A percentile compares a stretch with the other conserved stretches of the same genome.
These are phyloP conservation scores for Thalassiosira oceanica DNA, from an alignment of 352 stramenopile genomes.

Conservation along the genomic window DNA sequence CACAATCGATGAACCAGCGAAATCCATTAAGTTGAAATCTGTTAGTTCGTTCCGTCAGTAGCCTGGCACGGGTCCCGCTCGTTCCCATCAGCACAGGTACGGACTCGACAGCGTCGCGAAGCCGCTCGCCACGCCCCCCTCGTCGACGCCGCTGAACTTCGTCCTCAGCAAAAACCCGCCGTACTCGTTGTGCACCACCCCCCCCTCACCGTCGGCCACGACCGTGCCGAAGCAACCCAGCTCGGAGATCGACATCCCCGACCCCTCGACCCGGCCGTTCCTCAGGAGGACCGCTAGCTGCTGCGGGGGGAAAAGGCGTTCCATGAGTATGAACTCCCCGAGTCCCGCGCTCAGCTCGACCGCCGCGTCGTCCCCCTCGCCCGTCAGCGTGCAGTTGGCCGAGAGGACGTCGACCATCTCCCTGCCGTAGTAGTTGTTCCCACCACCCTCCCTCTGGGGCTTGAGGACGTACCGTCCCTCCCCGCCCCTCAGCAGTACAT, in stretches of 20 bases:
- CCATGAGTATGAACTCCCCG: constrained; percentile 92
- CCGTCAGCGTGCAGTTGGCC: constrained; percentile 72
- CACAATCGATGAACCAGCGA: no score
- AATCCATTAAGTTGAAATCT: no score
- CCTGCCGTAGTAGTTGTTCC: constrained; percentile 96
- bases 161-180: constrained; percentile 93
- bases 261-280: constrained; percentile 68
- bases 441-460: constrained; percentile 96
- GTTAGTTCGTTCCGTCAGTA: no score
- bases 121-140: constrained; percentile 87
- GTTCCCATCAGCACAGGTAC: constrained; percentile 77
- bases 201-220: constrained; percentile 38
- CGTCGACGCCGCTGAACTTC: constrained; percentile 91
- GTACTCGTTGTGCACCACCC: constrained; percentile 90
- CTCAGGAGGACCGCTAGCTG: constrained; percentile 72
- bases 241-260: constrained; percentile 89
- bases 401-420: constrained; percentile 87
- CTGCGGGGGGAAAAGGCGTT: constrained; percentile 90
- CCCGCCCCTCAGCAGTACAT: constrained; percentile 65
- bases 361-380: constrained; percentile 86
- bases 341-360: constrained; percentile 79
- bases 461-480: constrained; percentile 91
- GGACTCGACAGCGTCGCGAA: constrained; percentile 79
- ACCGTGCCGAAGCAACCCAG: constrained; percentile 93
- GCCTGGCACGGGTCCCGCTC: no score